Base-by-base conservation (phyloP, 2,329 filamentous ascomycete genomes). In the Coniella vitis region DNA sequence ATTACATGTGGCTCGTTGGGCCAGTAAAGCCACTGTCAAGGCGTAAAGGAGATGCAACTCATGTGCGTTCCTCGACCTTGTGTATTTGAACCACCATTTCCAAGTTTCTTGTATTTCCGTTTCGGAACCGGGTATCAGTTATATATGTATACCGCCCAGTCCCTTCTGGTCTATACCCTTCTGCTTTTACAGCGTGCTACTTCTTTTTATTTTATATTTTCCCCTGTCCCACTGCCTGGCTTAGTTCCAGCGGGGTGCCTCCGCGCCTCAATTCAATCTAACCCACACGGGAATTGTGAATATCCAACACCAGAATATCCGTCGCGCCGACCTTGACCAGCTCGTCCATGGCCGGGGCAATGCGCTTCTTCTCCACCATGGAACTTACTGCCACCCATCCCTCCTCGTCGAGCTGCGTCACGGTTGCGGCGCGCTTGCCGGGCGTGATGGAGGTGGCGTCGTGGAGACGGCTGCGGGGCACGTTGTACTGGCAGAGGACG, bases 401-500 rank as follows among this genome's bases (percentile, higher is more conserved):
- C 48, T 88, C 81, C 62, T 88, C 86, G 57, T 96, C 91, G 3
- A 98, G 75, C 14, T 86, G 74, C n/a, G 87, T 96, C 58, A 97
- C 78, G 2, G 91, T 97, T 2, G 93, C 88, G 2, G 93, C 90
- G 44, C 93, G 86, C 72, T 93, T 95, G 54, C 93, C 93, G 0
- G 93, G 93, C 0, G 93, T 96, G 63, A 97, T 87, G 58, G 78
- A 78, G 40, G 77, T 80, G 8, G 87, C 90, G 29, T 73, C 71
- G 7, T 74, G 61, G 49, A 98, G 79, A 47, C 79, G 78, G 41
- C 69, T 65, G 53, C 90, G 82, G 58, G 87, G 78, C 51, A 97
- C 81, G 70, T 98, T 98, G 76, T 97, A 98, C 63, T 94, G 90
- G 73, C 93, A 97, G 25, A 97, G 80, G 22, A 97, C 89, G 64